Percentiles rank a stretch among this genome's conserved stretches.
Evolutionary conservation across 768 basidiomycete species (phyloP).

Genomic region (Coprinellus micaceus): DNA sequence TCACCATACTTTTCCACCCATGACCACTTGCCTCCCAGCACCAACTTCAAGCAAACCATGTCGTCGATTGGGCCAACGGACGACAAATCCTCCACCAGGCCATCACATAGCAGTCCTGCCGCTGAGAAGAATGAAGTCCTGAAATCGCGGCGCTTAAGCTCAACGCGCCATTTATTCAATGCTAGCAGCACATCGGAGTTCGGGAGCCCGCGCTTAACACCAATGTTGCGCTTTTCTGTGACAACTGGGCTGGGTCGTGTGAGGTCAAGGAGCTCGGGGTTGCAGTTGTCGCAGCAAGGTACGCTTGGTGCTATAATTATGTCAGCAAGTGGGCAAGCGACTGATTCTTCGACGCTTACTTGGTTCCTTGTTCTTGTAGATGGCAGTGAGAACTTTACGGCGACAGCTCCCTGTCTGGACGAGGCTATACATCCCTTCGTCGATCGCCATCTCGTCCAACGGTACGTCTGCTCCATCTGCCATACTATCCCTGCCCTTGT

Average conservation of each 20-base stretch:
- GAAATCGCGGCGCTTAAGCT: constrained; percentile 12
- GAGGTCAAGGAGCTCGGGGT: constrained; percentile 13
- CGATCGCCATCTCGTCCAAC: constrained; percentile 12
- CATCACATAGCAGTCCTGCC: constrained; percentile 12
- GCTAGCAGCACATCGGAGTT: not conserved
- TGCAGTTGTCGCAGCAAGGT: constrained; percentile 25
- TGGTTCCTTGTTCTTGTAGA: constrained; percentile 17
- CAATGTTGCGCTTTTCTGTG: constrained; percentile 11
- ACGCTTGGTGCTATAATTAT: constrained; percentile 16
- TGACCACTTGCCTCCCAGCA: constrained; percentile 16
- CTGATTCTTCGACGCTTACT: constrained; percentile 9
- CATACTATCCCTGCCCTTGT: constrained; percentile 10
- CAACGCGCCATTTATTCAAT: not conserved
- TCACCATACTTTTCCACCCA: constrained; percentile 18
- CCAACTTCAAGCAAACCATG: constrained; percentile 1
- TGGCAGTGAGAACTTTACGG: constrained; percentile 14
- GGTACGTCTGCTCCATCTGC: constrained; percentile 2
- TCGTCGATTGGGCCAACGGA: constrained; percentile 16
- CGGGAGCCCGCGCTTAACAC: not conserved
- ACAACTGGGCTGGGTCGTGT: constrained; percentile 11
- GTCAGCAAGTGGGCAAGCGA: not conserved
- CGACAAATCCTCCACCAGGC: constrained; percentile 12
- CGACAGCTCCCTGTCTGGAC: constrained; percentile 27
- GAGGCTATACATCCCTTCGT: constrained; percentile 27
- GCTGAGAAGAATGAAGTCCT: constrained; percentile 6